phyloP scores from a whole-genome alignment of 1,139 yeast genomes.

The Blastobotrys elegans region DNA sequence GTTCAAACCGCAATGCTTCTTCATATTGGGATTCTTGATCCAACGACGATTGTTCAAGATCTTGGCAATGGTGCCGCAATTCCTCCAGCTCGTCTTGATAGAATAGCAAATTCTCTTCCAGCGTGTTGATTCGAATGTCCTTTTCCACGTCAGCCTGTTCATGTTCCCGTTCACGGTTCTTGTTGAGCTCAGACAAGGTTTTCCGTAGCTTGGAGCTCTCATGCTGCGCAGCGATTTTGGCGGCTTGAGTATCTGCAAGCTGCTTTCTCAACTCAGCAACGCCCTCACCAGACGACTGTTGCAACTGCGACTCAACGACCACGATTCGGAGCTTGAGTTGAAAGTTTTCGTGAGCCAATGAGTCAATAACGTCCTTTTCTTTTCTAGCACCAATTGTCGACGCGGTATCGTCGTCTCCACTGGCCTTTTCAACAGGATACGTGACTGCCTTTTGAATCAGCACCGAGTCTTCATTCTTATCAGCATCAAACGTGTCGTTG shows the following conservation, averaged over 20 bases:
- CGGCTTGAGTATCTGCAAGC: conserved; percentile 20
- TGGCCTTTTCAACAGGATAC: conserved; percentile 8
- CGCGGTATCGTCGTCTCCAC: conserved; percentile 2
- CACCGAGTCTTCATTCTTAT: conserved; percentile 6
- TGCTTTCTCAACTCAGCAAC: conserved; percentile 20
- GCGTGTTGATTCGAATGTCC: conserved; percentile 12
- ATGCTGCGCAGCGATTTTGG: conserved; percentile 16
- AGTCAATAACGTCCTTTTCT: conserved; percentile 17
- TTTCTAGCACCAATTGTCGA: conserved; percentile 16
- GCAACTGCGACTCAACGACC: conserved; percentile 18
- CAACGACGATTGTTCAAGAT: conserved; percentile 6
- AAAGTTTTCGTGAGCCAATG: conserved; percentile 19
- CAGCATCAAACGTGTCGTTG: not conserved
- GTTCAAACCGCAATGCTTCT: conserved; percentile 8
- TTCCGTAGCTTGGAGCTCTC: conserved; percentile 21
- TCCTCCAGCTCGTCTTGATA: conserved; percentile 15
- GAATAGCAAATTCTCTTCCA: conserved; percentile 13
- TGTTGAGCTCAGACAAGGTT: conserved; percentile 15
- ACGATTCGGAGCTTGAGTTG: conserved; percentile 20
- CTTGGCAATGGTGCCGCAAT: conserved; percentile 12
- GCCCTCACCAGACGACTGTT: conserved; percentile 18
- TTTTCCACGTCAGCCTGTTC: conserved; percentile 14
- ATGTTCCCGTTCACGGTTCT: conserved; percentile 11
- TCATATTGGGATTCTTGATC: conserved; percentile 9
- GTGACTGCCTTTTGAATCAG: conserved; percentile 13